Evolutionary conservation across 2,329 filamentous ascomycete genomes (phyloP), one percentile per base, ranked within the genome.

Genomic region (Macrophomina phaseolina): DNA sequence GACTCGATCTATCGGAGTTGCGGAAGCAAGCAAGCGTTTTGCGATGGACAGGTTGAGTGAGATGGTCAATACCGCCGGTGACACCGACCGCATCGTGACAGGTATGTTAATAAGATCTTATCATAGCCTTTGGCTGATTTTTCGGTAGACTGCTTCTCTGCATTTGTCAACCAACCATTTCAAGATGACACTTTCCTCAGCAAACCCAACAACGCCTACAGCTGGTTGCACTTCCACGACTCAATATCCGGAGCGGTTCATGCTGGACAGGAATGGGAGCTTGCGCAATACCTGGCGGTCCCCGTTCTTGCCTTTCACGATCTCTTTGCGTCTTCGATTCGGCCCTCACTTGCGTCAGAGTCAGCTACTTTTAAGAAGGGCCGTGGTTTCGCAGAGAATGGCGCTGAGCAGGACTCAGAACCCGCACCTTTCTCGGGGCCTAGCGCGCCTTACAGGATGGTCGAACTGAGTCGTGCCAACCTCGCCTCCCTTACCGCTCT

Each of bases 141-240:
- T 18, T 48, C 14, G 14, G 5, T 30, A 67, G 91, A 98, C 69
- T 90, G 96, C 72, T 97, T 97, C 74, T 84, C 91, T 28, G 87
- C 91, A 70, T 99, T 97, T 77, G 93, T 94, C 0, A 89, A 88
- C 49, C 91, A 93, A 72, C 89, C 93, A 23, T 99, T 91, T 79
- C 96, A 97, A 80, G 95, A 99, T 76, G 95, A 99, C 78, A 91
- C 90, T 0, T 90, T 92, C 71, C 88, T 99, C 38, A 91, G 90
- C 40, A 99, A 99, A 75, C 96, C 96, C 0, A 89, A 90, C 70
- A 82, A 86, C 1, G 92, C 92, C 0, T 97, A 97, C 77, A 94
- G 97, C 74, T 99, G 95, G 95, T 86, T 99, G 65, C 85, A 96
- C 77, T 98, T 99, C 79, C 92, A 97, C 78, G 95, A 98, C 73